These are phyloP conservation scores for Neocatenulostroma microsporum DNA, from an alignment of 2,329 filamentous ascomycete species.

Conservation along the genomic window DNA sequence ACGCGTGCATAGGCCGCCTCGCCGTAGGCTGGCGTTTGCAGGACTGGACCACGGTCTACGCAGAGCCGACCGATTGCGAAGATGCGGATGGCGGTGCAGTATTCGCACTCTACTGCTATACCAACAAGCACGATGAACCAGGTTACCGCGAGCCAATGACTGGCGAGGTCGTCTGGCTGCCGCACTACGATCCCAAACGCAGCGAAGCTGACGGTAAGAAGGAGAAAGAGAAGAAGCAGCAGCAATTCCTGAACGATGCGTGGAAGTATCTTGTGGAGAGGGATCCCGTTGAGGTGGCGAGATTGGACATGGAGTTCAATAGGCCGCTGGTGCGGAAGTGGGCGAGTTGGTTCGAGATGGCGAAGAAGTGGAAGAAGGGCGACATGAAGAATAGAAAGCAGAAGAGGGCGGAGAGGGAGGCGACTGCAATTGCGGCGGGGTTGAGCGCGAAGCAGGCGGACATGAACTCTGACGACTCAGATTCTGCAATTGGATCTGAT, in stretches of 20 bases:
- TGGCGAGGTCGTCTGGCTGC: conserved; percentile 10
- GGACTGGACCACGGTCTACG: conserved; percentile 2
- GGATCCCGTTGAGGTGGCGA: conserved; percentile 4
- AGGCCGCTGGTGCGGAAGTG: neutral
- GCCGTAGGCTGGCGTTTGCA: conserved; percentile 2
- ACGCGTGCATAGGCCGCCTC: conserved; percentile 4
- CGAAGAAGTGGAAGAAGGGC: conserved; percentile 4
- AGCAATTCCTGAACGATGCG: conserved; percentile 11
- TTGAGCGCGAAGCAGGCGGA: conserved; percentile 1
- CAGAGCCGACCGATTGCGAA: neutral
- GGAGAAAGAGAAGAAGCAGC: conserved; percentile 6
- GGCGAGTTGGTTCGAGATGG: conserved; percentile 4
- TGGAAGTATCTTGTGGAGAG: conserved; percentile 10
- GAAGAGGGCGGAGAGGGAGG: neutral
- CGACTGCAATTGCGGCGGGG: no score
- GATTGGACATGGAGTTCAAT: conserved; percentile 7
- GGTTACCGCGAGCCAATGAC: conserved; percentile 11
- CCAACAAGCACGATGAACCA: neutral
- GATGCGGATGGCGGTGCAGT: neutral
- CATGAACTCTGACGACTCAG: conserved; percentile 1
- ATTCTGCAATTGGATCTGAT: neutral
- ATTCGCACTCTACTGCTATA: conserved; percentile 2
- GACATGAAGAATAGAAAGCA: neutral
- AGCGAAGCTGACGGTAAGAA: conserved; percentile 1
- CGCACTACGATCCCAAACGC: conserved; percentile 6